Conservation (phyloP, 2,329 filamentous ascomycete species). For the Elsinoe necatrix region DNA sequence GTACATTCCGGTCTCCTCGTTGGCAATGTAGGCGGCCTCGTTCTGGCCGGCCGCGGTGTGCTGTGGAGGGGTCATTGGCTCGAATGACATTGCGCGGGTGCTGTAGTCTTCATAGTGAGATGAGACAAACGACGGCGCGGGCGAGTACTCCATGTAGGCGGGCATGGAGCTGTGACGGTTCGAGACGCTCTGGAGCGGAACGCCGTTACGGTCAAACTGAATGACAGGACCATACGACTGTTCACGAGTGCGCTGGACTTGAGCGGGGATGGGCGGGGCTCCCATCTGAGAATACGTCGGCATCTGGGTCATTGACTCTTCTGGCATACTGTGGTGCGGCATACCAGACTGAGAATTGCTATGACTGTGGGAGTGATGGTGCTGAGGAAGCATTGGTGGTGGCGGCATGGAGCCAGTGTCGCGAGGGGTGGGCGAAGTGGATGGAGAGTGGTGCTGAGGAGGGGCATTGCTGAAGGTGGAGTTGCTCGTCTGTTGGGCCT, state of each 20-base stretch:
- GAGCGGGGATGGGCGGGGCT: conserved; percentile 61
- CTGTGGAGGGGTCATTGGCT: conserved; percentile 93
- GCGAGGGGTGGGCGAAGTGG: conserved; percentile 80
- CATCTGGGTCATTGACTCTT: conserved; percentile 53
- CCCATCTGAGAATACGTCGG: conserved; percentile 65
- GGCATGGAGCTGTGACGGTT: conserved; percentile 98
- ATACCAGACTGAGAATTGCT: conserved; percentile 26
- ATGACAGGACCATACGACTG: conserved; percentile 65
- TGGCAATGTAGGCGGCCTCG: conserved; percentile 94
- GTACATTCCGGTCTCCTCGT: conserved; percentile 94
- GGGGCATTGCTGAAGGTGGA: conserved; percentile 61
- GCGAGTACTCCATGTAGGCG: conserved; percentile 95
- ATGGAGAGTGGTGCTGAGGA: conserved; percentile 58
- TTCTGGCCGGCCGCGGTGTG: conserved; percentile 54
- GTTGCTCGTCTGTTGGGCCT: conserved; percentile 96
- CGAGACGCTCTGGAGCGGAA: conserved; percentile 73
- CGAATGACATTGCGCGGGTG: conserved; percentile 89
- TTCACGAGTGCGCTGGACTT: conserved; percentile 73
- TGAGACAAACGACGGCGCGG: conserved; percentile 95
- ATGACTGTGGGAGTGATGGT: conserved; percentile 25
- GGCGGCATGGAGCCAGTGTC: conserved; percentile 91
- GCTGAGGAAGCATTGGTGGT: conserved; percentile 65
- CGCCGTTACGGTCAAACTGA: conserved; percentile 87
- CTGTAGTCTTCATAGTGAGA: conserved; percentile 98
- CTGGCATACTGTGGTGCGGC: conserved; percentile 43